phyloP scores from a whole-genome alignment of 306 rosid genomes.

The Vigna trinervia region DNA sequence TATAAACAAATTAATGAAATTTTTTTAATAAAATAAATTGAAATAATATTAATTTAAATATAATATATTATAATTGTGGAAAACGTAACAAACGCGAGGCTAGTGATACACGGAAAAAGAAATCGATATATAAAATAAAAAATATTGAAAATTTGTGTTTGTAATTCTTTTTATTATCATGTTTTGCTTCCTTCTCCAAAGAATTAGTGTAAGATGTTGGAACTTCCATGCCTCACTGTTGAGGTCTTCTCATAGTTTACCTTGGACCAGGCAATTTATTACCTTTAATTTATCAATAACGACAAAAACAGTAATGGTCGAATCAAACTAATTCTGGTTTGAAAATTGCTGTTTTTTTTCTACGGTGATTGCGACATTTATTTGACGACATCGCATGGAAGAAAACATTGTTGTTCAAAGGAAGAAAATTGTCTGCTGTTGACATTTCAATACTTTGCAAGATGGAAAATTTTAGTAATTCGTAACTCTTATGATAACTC shows the following conservation, averaged over 20 bases:
- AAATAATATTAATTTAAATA: too few relatives aligned
- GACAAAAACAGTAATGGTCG: not conserved
- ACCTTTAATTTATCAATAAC: not conserved
- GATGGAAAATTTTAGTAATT: constrained; percentile 1
- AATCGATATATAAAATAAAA: too few relatives aligned
- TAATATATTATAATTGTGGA: too few relatives aligned
- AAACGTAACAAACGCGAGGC: too few relatives aligned
- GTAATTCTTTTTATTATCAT: too few relatives aligned
- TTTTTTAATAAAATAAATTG: too few relatives aligned
- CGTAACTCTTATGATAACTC: not conserved
- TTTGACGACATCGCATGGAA: not conserved
- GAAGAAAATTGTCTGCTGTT: not conserved
- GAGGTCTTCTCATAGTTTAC: not conserved
- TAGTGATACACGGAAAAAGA: too few relatives aligned
- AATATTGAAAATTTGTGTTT: too few relatives aligned
- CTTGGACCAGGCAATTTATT: not conserved
- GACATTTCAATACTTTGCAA: not conserved
- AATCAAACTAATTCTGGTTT: not conserved
- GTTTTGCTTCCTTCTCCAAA: too few relatives aligned
- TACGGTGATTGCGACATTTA: not conserved
- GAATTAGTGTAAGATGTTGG: not conserved
- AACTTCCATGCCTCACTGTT: not conserved
- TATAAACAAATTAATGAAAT: too few relatives aligned
- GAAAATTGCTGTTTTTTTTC: not conserved
- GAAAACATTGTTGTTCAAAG: not conserved